These are phyloP conservation scores for Fraxinus albicans DNA, from an alignment of 305 asterid genomes.

Conservation along the genomic window DNA sequence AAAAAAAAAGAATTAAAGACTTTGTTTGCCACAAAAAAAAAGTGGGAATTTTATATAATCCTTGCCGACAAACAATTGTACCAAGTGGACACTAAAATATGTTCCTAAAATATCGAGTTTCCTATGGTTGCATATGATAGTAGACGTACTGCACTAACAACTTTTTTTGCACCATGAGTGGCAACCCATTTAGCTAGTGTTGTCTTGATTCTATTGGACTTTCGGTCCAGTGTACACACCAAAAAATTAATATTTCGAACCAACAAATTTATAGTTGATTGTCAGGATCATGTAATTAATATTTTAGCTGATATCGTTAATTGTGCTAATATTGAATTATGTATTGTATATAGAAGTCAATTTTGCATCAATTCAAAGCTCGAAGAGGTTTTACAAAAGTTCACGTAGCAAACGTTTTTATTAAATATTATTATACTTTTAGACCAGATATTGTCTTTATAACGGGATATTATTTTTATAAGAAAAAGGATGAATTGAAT, in stretches of 20 bases:
- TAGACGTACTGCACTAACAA: not conserved
- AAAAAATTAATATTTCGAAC: not conserved
- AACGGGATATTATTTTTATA: not conserved
- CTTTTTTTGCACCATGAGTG: not conserved
- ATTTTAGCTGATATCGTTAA: too few species aligned
- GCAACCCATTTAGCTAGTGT: not conserved
- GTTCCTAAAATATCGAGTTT: not conserved
- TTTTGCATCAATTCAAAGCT: not conserved
- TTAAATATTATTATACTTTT: not conserved
- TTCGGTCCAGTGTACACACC: not conserved
- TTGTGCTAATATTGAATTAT: not conserved
- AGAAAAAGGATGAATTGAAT: not conserved
- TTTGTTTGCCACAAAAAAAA: not conserved
- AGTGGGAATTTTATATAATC: not conserved
- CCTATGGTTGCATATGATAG: not conserved
- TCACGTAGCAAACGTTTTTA: not conserved
- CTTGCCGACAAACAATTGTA: not conserved
- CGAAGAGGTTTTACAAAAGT: not conserved
- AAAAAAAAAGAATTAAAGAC: not conserved
- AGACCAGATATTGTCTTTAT: not conserved
- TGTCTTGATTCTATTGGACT: not conserved
- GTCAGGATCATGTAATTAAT: not conserved
- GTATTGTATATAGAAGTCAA: not conserved
- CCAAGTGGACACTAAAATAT: not conserved
- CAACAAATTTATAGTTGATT: not conserved